A percentile compares a stretch with the other conserved stretches of the same genome.
Evolutionary conservation across 306 rosid genomes (phyloP).

Genomic region (Begonia fuchsioides): DNA sequence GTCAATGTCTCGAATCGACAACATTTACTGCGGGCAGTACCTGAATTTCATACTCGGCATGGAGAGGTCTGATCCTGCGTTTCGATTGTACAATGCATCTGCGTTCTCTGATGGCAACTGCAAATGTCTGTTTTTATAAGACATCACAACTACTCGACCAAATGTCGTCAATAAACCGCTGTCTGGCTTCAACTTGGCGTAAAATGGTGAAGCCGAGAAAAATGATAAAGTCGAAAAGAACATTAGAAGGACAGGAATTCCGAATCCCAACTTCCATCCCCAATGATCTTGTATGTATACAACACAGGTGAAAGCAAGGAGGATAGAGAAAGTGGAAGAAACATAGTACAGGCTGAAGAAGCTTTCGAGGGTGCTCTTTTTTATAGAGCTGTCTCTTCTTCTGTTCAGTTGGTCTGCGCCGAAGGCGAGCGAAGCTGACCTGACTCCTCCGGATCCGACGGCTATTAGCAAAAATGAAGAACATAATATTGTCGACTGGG

Average conservation of each 20-base stretch:
- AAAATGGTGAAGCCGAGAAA: conserved; percentile 14
- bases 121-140: conserved; percentile 12
- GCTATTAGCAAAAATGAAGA: conserved; percentile 10
- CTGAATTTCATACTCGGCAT: conserved; percentile 16
- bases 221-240: conserved; percentile 5
- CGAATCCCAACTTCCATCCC: conserved; percentile 24
- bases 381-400: background rate
- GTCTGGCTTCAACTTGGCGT: conserved; percentile 3
- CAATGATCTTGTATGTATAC: conserved; percentile 16
- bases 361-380: background rate
- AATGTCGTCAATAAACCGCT: conserved; percentile 5
- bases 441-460: background rate
- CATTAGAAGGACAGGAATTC: conserved; percentile 15
- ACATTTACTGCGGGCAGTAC: conserved; percentile 1
- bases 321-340: background rate
- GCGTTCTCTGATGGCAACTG: conserved; percentile 1
- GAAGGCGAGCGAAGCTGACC: background rate
- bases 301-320: conserved; percentile 1
- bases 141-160: conserved; percentile 7
- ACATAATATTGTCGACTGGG: conserved; percentile 5
- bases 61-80: background rate
- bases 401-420: background rate
- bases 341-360: conserved; percentile 4
- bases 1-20: background rate
- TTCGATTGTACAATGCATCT: background rate